These are phyloP conservation scores for Agaricus bisporus DNA, from an alignment of 768 basidiomycete genomes.

Conservation along the genomic window DNA sequence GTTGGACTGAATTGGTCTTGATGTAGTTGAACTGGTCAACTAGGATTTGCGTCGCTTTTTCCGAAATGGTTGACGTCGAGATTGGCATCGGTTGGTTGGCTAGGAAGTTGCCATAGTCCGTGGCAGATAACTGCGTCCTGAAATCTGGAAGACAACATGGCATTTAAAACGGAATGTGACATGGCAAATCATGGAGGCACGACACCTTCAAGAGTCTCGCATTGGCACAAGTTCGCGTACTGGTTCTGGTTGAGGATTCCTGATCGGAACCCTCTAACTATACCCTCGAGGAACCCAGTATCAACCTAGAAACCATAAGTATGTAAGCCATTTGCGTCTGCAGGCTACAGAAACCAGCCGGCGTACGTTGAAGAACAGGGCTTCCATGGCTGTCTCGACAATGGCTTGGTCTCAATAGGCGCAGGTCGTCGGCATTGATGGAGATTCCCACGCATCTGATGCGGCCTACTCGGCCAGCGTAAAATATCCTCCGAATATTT, in stretches of 20 bases:
- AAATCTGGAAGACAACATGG: constrained; percentile 58
- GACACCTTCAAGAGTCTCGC: constrained; percentile 93
- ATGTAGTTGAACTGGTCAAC: constrained; percentile 98
- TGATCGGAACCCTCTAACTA: constrained; percentile 89
- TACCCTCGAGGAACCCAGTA: constrained; percentile 72
- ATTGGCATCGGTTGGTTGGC: constrained; percentile 93
- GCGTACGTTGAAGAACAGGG: constrained; percentile 80
- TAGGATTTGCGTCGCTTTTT: constrained; percentile 90
- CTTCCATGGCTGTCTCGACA: constrained; percentile 56
- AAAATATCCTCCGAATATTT: no score
- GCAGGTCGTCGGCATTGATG: background rate
- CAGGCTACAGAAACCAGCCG: background rate
- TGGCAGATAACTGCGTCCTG: constrained; percentile 89
- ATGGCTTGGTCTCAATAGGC: background rate
- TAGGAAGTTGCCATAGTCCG: constrained; percentile 98
- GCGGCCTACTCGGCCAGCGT: background rate
- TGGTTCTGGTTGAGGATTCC: constrained; percentile 86
- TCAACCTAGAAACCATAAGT: constrained; percentile 44
- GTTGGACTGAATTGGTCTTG: constrained; percentile 84
- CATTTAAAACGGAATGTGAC: background rate
- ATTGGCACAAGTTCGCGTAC: constrained; percentile 92
- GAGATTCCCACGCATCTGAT: background rate
- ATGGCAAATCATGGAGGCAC: background rate
- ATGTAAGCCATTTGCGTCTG: constrained; percentile 20
- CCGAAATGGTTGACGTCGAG: constrained; percentile 92